Evolutionary conservation across 768 basidiomycete genomes (phyloP).

Genomic region (Amanita inopinata): DNA sequence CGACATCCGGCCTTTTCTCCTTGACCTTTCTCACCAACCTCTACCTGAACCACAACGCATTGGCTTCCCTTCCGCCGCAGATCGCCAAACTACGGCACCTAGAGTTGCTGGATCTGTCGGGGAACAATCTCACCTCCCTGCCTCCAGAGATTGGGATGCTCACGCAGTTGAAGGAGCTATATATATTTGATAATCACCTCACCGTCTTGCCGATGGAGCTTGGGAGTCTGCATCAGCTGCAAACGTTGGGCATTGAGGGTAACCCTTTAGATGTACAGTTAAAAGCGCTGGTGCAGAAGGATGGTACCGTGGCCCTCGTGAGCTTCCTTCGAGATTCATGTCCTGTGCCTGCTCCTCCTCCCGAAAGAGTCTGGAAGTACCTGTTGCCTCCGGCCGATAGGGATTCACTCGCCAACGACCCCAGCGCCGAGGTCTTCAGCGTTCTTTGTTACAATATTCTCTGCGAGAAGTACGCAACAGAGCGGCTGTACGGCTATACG

Average conservation of each 20-base stretch:
- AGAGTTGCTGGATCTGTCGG: conserved; percentile 84
- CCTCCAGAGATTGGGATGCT: conserved; percentile 89
- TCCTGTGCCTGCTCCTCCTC: conserved; percentile 72
- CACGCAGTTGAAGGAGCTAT: conserved; percentile 81
- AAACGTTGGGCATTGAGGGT: conserved; percentile 93
- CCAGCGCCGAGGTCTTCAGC: conserved; percentile 65
- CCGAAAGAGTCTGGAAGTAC: conserved; percentile 68
- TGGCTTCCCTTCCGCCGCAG: conserved; percentile 69
- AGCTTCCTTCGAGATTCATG: conserved; percentile 90
- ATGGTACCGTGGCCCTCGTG: conserved; percentile 86
- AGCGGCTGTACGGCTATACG: conserved; percentile 89
- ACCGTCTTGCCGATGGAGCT: conserved; percentile 77
- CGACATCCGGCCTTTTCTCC: conserved; percentile 62
- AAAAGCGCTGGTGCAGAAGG: conserved; percentile 81
- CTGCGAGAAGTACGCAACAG: conserved; percentile 84
- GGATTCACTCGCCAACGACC: conserved; percentile 50
- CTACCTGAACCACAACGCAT: conserved; percentile 92
- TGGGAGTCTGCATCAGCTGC: conserved; percentile 85
- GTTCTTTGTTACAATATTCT: conserved; percentile 91
- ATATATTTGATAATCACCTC: conserved; percentile 94
- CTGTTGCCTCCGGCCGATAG: conserved; percentile 50
- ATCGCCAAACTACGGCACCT: conserved; percentile 80
- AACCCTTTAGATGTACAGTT: conserved; percentile 80
- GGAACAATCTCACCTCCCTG: conserved; percentile 68
- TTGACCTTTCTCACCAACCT: conserved; percentile 93